phyloP scores from a whole-genome alignment of 257 asterid species.

The Misopates orontium region DNA sequence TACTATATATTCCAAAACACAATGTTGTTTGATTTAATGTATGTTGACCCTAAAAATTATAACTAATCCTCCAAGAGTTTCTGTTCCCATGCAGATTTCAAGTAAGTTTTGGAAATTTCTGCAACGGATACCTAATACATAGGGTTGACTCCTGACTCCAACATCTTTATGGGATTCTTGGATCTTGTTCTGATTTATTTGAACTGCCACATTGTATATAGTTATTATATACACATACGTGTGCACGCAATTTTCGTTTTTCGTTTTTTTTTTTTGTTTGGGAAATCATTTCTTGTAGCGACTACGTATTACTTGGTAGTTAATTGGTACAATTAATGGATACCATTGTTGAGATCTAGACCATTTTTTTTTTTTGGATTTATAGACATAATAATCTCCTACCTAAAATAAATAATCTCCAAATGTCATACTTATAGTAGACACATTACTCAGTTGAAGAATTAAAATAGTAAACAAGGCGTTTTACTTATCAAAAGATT shows the following conservation, averaged over 20 bases:
- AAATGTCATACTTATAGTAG: too few species aligned
- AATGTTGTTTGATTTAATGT: conserved; percentile 41
- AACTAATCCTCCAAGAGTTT: conserved; percentile 30
- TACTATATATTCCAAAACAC: conserved; percentile 37
- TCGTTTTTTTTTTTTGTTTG: not conserved
- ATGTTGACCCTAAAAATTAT: conserved; percentile 36
- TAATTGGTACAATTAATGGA: too few species aligned
- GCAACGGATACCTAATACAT: conserved; percentile 39
- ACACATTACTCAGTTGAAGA: too few species aligned
- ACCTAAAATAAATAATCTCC: too few species aligned
- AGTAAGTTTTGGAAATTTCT: conserved; percentile 36
- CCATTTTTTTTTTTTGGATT: too few species aligned
- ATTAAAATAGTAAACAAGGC: too few species aligned
- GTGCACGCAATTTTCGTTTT: not conserved
- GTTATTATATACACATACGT: not conserved
- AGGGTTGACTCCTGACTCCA: conserved; percentile 55
- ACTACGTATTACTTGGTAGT: conserved; percentile 26
- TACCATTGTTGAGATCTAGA: too few species aligned
- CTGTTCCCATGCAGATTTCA: conserved; percentile 34
- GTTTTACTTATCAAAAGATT: too few species aligned
- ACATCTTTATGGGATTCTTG: conserved; percentile 47
- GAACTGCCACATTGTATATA: not conserved
- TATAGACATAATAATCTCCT: too few species aligned
- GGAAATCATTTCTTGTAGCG: not conserved
- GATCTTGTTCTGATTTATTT: conserved; percentile 42